Evolutionary conservation across 2,329 filamentous ascomycete species (phyloP).

Genomic region (Beauveria sp.): DNA sequence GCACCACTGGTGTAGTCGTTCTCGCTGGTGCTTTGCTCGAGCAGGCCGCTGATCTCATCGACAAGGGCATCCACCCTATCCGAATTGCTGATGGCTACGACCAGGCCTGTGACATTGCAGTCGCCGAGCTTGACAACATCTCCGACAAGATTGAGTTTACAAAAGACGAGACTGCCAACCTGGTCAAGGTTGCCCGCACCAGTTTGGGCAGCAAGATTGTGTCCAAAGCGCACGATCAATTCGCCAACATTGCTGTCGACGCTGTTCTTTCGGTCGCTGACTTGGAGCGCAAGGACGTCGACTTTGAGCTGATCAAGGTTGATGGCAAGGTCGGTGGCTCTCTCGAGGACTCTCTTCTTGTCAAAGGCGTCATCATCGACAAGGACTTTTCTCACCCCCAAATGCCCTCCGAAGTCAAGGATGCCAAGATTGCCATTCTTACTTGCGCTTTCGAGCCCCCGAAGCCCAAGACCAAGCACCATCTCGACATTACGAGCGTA

Average conservation of each 20-base stretch:
- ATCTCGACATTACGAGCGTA: slow-evolving; percentile 92
- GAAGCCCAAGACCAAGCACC: slow-evolving; percentile 99
- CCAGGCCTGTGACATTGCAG: slow-evolving; percentile 92
- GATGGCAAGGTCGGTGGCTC: slow-evolving; percentile 95
- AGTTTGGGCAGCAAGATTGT: slow-evolving; percentile 98
- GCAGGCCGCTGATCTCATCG: slow-evolving; percentile 94
- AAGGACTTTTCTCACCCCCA: slow-evolving; percentile 99
- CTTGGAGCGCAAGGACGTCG: slow-evolving; percentile 90
- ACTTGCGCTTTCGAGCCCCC: slow-evolving; percentile 98
- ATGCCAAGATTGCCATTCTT: slow-evolving; percentile 95
- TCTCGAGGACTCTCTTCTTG: slow-evolving; percentile 85
- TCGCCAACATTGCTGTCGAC: slow-evolving; percentile 93
- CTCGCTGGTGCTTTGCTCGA: slow-evolving; percentile 90
- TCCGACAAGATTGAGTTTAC: slow-evolving; percentile 85
- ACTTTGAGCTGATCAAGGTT: slow-evolving; percentile 99
- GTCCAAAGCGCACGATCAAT: slow-evolving; percentile 97
- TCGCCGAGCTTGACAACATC: slow-evolving; percentile 85
- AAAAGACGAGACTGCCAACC: slow-evolving; percentile 70
- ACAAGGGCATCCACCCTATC: slow-evolving; percentile 99
- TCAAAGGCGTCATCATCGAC: slow-evolving; percentile 97
- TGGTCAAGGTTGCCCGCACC: slow-evolving; percentile 91
- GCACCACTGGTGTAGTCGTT: slow-evolving; percentile 95
- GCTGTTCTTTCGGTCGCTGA: slow-evolving; percentile 95
- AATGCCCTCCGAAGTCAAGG: slow-evolving; percentile 91
- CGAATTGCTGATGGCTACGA: slow-evolving; percentile 98